Base-by-base conservation (phyloP, 805 yeast genomes). In the Scheffersomyces stipitis region DNA sequence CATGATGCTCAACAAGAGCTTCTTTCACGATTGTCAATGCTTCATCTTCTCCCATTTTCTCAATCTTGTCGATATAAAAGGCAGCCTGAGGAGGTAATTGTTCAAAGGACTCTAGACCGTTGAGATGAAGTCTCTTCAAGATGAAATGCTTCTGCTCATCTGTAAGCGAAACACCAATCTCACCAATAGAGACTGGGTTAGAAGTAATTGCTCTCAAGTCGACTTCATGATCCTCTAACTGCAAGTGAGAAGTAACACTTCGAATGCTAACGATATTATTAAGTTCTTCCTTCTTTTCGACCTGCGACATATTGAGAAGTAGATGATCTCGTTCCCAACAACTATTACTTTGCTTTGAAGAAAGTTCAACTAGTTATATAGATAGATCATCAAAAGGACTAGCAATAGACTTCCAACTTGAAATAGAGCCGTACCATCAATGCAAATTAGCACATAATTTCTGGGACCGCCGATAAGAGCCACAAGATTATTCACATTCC, bases 21-120 rank as follows among this genome's bases (percentile, higher is more conserved):
- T 48, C 53, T 31, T 56, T 52, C 34, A 64, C 54, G 22, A 62
- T 51, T 7, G 40, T 42, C 8, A 64, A 30, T 3, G 66, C 57
- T 14, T 54, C 56, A 2, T 37, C 46, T 5, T 38, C 34, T 2
- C 42, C 23, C 18, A 60, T 18, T 10, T 30, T 27, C 30, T 53
- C 56, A 24, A 62, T 54, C 35, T 59, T 55, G 59, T 37, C 53
- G 62, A 46, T 18, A 43, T 48, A 54, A 33, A 49, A 55, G 0
- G 58, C 31, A 14, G 51, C 60, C 3, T 50, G 43, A 3, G 46
- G 36, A 3, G 66, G 66, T 35, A 61, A 46, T 20, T 56, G 62
- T 12, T 57, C 63, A 30, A 52, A 48, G 5, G 56, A 38, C 4
- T 28, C 45, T 42, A 60, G 50, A 15, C 40, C 39, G 13, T 49